Base-by-base conservation (phyloP, 768 basidiomycete species). In the Asterophora lycoperdoides region DNA sequence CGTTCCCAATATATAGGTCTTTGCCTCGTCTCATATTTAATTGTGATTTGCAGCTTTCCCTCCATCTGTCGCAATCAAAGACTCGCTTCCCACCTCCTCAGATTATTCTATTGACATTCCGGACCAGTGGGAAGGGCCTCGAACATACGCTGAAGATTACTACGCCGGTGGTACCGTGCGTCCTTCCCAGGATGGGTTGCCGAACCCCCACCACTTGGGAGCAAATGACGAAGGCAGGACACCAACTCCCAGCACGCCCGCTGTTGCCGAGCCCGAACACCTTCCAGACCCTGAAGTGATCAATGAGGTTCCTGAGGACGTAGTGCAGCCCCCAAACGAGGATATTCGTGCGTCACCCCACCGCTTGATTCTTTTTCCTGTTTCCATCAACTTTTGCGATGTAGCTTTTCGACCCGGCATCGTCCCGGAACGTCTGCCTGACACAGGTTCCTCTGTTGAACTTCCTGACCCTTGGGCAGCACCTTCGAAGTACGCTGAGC, bases 381-480 rank as follows among this genome's bases (percentile, higher is more conserved):
- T 23, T 23, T 23, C 23, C 23, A 29, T 5, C 18, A 17, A 9
- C 4, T 35, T 23, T 33, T n/a, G 26, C 26, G 23, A 32, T 13
- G 20, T 14, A 35, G 46, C 45, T 15, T 46, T 41, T 29, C 59
- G 56, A 20, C 51, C 48, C 37, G 18, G 48, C 17, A 7, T 14
- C 29, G 18, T 42, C 30, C 55, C 56, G 26, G 26, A 4, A 19
- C 9, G 28, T 46, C 28, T 34, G 14, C 15, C 29, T 32, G 17
- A 41, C 26, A 36, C 19, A 23, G 40, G 51, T 26, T 48, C 33
- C n/a, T 53, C 55, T 18, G 51, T 67, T 5, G 67, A 70, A 6
- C 49, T 76, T 15, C 52, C 57, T 15, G 73, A 76, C 55, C 66
- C 66, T 23, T 76, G 74, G 75, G 56, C 56, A 30, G 71, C 66